Evolutionary conservation across 140 eudicot genomes (phyloP).

Genomic region (Stevia rebaudiana): DNA sequence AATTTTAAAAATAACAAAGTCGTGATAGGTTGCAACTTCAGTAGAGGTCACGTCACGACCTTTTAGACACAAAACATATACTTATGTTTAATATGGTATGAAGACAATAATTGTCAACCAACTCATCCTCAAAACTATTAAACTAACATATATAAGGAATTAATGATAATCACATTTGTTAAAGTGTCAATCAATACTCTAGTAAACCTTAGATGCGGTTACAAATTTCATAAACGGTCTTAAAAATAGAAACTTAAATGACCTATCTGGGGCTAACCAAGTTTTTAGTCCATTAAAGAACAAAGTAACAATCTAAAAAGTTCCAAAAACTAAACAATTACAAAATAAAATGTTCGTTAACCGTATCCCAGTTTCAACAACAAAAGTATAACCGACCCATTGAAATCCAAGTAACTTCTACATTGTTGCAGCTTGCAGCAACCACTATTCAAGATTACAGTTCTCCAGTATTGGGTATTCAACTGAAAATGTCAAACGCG

Average conservation of each 20-base stretch:
- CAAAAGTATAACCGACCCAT: conserved; percentile 15
- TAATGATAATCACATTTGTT: background rate
- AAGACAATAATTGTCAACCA: background rate
- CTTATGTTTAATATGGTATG: background rate
- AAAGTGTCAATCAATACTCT: background rate
- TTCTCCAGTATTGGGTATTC: conserved; percentile 18
- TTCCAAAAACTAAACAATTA: conserved; percentile 16
- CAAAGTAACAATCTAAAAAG: conserved; percentile 10
- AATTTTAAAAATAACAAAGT: too few species aligned
- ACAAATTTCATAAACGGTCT: conserved; percentile 3
- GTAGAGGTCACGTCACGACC: too few species aligned
- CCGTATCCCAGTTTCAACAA: conserved; percentile 26
- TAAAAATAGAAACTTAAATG: background rate
- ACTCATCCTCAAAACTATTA: background rate
- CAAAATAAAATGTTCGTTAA: conserved; percentile 10
- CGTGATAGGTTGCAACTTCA: too few species aligned
- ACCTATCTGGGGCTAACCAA: conserved; percentile 10
- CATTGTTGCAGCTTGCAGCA: conserved; percentile 21
- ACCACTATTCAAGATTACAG: conserved; percentile 12
- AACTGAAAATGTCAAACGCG: conserved; percentile 25
- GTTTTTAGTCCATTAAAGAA: conserved; percentile 1
- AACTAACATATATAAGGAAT: background rate
- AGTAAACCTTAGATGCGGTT: background rate
- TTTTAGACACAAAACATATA: too few species aligned
- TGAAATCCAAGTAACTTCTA: conserved; percentile 25